Evolutionary conservation across 129 eudicot species (phyloP), one percentile per base, ranked within the genome.

Genomic region (Logfia minima): DNA sequence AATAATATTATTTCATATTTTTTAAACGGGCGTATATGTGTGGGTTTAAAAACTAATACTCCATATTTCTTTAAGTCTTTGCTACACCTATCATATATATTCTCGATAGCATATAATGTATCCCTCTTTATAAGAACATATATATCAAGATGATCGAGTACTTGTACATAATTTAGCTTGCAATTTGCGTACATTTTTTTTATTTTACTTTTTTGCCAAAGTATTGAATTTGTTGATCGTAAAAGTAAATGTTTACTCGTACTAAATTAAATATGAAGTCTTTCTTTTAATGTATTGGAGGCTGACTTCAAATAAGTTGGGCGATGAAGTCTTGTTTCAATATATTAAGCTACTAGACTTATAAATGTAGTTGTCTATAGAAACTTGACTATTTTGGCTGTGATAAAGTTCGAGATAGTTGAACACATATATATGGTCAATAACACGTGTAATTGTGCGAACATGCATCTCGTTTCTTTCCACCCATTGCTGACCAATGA

Each of bases 401-500:
- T 18, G 6, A 9, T 43, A 29, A 24, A 41, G 16, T 43, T 43
- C 21, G 31, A 52, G 7, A 18, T 26, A 58, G 22, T 73, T 7
- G 66, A 58, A 60, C 14, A 51, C 45, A 52, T 52, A 17, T 23
- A 62, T 75, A 16, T 66, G 66, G 80, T 77, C 80, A 77, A 48
- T 41, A 76, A 8, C 80, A 77, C 74, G 80, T 66, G 74, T 71
- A 67, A 66, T 9, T 8, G 16, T 58, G 13, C 23, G 6, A 9
- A 14, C 72, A 26, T 74, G 51, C 0, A 75, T 65, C 63, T 52
- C 28, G 17, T 53, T 28, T 72, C 8, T 64, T 76, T 76, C 80
- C 80, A 66, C 80, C 80, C 74, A 66, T 53, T 66, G 74, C 23
- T 76, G 80, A 76, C 80, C 67, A 76, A 52, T 66, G 80, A 53